Base-by-base conservation (phyloP, 805 yeast species). In the Lachancea nothofagi region DNA sequence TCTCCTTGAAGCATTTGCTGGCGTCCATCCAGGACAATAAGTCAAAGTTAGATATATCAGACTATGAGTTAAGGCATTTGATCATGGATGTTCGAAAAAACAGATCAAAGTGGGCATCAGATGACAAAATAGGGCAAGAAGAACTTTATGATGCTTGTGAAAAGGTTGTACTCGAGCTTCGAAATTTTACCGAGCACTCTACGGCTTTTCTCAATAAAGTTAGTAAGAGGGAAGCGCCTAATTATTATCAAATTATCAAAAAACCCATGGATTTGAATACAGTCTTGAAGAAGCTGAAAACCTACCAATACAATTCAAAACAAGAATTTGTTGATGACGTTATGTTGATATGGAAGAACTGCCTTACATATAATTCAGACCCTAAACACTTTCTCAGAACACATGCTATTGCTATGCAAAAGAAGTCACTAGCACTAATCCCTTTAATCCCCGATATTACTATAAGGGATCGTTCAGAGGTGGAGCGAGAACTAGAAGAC, bases 191-290 rank as follows among this genome's bases (percentile, higher is more conserved):
- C 0, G 97, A 93, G 55, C 97, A 93, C 62, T 88, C 97, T 0
- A 88, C 97, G 1, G 95, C 97, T 0, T 93, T 93, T 55, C 69
- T 93, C 49, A 93, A 89, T 64, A 85, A 86, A 56, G 99, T 93
- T n/a, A 86, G 93, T 43, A 93, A 93, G 58, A 74, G 98, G 41
- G 99, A 93, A 54, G 99, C 99, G 0, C 99, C 98, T 6, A 93
- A 93, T 57, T 93, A 93, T 62, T 87, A 87, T 48, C 80, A 82
- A 41, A 72, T 93, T 29, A 90, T 93, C 53, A 89, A 87, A 52
- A 77, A 76, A 42, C 97, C 99, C 17, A 93, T 93, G 99, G 99
- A 93, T 57, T 69, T 93, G 49, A 89, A 88, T 55, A 90, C 97
- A 0, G 96, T 94, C 10, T 71, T 87, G 78, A 89, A 88, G 55